These are phyloP conservation scores for Niveomyces coronatus DNA, from an alignment of 2,329 filamentous ascomycete species.

Conservation along the genomic window DNA sequence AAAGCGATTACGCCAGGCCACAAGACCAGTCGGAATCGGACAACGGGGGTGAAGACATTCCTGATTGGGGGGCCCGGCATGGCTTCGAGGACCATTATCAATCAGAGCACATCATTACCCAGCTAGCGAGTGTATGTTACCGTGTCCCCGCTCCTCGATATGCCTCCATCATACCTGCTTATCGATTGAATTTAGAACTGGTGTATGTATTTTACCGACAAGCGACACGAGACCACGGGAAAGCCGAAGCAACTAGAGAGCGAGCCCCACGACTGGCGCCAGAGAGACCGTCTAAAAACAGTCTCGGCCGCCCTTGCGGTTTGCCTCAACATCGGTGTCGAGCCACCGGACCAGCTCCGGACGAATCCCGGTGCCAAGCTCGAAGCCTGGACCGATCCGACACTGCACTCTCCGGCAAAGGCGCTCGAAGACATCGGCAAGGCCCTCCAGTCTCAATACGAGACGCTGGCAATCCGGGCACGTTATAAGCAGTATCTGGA, in stretches of 20 bases:
- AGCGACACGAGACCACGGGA: slow-evolving; percentile 89
- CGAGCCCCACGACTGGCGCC: slow-evolving; percentile 85
- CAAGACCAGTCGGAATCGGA: slow-evolving; percentile 30
- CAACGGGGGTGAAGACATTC: slow-evolving; percentile 34
- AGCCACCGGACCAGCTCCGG: slow-evolving; percentile 93
- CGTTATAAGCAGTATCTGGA: slow-evolving; percentile 96
- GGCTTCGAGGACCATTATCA: slow-evolving; percentile 90
- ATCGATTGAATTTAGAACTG: slow-evolving; percentile 55
- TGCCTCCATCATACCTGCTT: background rate
- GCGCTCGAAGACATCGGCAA: slow-evolving; percentile 92
- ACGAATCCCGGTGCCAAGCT: slow-evolving; percentile 87
- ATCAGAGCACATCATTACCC: slow-evolving; percentile 78
- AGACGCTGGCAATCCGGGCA: slow-evolving; percentile 88
- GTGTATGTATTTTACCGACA: slow-evolving; percentile 99
- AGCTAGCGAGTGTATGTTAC: slow-evolving; percentile 64
- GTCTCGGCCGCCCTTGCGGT: slow-evolving; percentile 90
- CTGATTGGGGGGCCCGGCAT: slow-evolving; percentile 57
- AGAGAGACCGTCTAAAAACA: slow-evolving; percentile 92
- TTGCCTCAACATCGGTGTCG: slow-evolving; percentile 94
- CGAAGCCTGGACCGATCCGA: slow-evolving; percentile 95
- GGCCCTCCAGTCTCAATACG: slow-evolving; percentile 90
- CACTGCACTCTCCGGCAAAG: slow-evolving; percentile 67
- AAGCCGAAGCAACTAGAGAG: slow-evolving; percentile 62
- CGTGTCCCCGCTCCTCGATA: slow-evolving; percentile 5
- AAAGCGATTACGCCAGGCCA: slow-evolving; percentile 42